Evolutionary conservation across 2,329 filamentous ascomycete genomes (phyloP).

Genomic region (Zasmidium citrigriseum): DNA sequence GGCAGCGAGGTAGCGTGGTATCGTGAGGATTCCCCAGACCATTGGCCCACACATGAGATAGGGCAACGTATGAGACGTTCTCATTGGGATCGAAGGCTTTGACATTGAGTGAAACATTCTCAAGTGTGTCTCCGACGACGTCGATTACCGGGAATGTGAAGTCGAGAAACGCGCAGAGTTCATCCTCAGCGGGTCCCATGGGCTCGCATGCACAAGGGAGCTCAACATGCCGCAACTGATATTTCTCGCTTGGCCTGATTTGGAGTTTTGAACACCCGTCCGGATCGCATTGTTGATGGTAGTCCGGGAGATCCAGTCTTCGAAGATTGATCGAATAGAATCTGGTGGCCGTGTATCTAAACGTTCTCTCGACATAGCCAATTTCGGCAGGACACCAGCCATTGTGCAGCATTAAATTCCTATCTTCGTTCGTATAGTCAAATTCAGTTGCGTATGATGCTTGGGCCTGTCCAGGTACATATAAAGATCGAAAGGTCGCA

Average conservation of each 20-base stretch:
- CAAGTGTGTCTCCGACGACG: neutral
- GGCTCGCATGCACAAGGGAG: neutral
- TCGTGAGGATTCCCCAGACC: neutral
- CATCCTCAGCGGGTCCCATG: neutral
- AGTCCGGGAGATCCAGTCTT: neutral
- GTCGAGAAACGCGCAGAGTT: neutral
- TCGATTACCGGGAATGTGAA: neutral
- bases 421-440: neutral
- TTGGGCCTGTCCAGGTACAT: neutral
- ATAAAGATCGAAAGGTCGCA: neutral
- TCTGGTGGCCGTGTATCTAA: neutral
- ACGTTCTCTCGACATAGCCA: neutral
- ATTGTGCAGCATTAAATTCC: neutral
- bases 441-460: too few species aligned
- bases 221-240: neutral
- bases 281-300: neutral
- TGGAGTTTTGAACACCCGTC: neutral
- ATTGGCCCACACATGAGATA: constrained; percentile 4
- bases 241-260: neutral
- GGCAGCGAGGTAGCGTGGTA: neutral
- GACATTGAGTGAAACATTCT: neutral
- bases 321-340: neutral
- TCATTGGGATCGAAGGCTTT: neutral
- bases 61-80: neutral
- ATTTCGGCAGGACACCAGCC: constrained; percentile 1